Percentiles rank a stretch among this genome's conserved stretches.
These are phyloP conservation scores for Diaporthe australafricana DNA, from an alignment of 2,329 filamentous ascomycete species.

Conservation along the genomic window DNA sequence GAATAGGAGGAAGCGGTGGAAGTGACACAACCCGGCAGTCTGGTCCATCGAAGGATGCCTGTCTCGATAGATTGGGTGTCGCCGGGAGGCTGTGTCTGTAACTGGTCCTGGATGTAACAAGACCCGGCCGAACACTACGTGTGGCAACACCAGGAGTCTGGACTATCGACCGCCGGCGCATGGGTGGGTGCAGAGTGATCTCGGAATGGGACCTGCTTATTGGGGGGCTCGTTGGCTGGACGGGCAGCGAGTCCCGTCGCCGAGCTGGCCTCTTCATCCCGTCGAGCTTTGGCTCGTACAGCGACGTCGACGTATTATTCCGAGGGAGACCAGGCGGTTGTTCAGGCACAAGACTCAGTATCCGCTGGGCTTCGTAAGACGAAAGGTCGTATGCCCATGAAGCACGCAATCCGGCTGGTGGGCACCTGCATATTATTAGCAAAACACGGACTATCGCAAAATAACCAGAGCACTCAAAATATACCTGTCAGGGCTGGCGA, in stretches of 20 bases:
- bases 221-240: conserved; percentile 42
- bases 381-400: conserved; percentile 57
- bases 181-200: conserved; percentile 58
- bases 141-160: conserved; percentile 64
- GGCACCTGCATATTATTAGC: conserved; percentile 44
- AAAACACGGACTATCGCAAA: background rate
- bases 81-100: conserved; percentile 53
- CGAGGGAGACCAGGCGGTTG: conserved; percentile 15
- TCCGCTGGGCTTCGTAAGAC: conserved; percentile 58
- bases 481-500: conserved; percentile 44
- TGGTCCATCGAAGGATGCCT: conserved; percentile 53
- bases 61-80: conserved; percentile 52
- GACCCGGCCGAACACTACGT: conserved; percentile 45
- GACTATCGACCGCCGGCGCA: conserved; percentile 60
- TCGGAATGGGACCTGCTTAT: conserved; percentile 60
- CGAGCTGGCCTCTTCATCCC: conserved; percentile 49
- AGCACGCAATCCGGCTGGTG: conserved; percentile 47
- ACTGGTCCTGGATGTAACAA: conserved; percentile 44
- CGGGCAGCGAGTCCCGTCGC: conserved; percentile 50
- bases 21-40: conserved; percentile 50
- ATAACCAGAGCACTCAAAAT: conserved; percentile 1
- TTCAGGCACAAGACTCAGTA: conserved; percentile 54
- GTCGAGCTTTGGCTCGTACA: conserved; percentile 38
- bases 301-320: conserved; percentile 23
- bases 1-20: conserved; percentile 45